phyloP scores from a whole-genome alignment of 2,329 filamentous ascomycete genomes.

The Passalora sequoiae region DNA sequence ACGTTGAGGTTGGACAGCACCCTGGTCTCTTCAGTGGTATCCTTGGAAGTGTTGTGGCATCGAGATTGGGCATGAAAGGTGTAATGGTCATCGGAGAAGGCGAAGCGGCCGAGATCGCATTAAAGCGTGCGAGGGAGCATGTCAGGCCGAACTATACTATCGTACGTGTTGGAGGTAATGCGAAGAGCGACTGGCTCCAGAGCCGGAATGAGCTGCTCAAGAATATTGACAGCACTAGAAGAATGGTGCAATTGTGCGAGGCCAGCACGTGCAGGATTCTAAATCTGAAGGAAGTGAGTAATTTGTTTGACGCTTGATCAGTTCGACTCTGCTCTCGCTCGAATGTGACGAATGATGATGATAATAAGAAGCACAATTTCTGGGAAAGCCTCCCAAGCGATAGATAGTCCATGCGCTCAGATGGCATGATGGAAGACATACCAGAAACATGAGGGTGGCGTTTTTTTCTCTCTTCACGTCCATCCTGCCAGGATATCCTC shows the following conservation, averaged over 20 bases:
- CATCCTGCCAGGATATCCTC: no score
- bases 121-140: constrained; percentile 37
- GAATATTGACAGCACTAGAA: constrained; percentile 39
- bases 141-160: constrained; percentile 36
- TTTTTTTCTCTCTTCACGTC: background rate
- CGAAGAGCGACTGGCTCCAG: constrained; percentile 46
- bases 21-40: constrained; percentile 86
- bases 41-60: constrained; percentile 68
- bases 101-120: constrained; percentile 37
- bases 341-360: background rate
- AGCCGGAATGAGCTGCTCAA: constrained; percentile 46
- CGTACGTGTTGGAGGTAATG: constrained; percentile 36
- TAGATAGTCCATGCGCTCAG: background rate
- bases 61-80: constrained; percentile 63
- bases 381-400: no score
- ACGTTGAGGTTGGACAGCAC: constrained; percentile 86
- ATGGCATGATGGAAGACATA: background rate
- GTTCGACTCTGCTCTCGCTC: background rate
- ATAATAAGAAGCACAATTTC: no score
- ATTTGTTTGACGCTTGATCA: constrained; percentile 19
- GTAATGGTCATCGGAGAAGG: constrained; percentile 52
- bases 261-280: constrained; percentile 34
- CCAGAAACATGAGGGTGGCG: background rate
- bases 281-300: constrained; percentile 24
- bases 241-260: constrained; percentile 46